Conservation (phyloP, 2,329 filamentous ascomycete species). For the Ceratocystis diversiconidia region DNA sequence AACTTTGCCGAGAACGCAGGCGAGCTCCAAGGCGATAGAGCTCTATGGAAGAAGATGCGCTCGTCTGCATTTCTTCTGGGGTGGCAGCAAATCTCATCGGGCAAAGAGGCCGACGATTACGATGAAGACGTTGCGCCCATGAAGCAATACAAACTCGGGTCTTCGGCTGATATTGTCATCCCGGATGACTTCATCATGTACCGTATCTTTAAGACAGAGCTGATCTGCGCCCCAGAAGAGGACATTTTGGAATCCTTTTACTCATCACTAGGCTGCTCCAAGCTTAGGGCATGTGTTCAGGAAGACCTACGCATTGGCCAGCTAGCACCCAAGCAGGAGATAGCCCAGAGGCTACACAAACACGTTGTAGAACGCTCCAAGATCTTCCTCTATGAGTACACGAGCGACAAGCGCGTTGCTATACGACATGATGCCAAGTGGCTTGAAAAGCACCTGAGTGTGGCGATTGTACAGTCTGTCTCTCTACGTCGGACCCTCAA, state of each 20-base stretch:
- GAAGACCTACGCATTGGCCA: constrained; percentile 62
- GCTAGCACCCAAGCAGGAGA: constrained; percentile 49
- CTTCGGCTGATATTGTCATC: constrained; percentile 58
- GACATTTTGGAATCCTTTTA: constrained; percentile 79
- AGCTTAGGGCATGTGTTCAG: constrained; percentile 62
- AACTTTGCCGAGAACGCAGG: constrained; percentile 61
- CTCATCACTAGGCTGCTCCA: constrained; percentile 59
- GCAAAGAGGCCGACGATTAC: constrained; percentile 19
- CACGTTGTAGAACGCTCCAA: constrained; percentile 78
- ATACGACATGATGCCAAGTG: constrained; percentile 80
- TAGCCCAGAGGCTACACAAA: constrained; percentile 56
- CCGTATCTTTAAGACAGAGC: constrained; percentile 68
- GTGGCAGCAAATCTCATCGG: constrained; percentile 36
- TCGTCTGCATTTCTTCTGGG: constrained; percentile 65
- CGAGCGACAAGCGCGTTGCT: constrained; percentile 56
- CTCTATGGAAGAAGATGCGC: constrained; percentile 63
- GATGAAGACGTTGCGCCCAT: constrained; percentile 48
- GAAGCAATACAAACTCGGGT: constrained; percentile 64
- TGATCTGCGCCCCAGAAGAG: constrained; percentile 82
- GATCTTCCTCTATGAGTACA: constrained; percentile 70
- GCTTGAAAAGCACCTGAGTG: constrained; percentile 71
- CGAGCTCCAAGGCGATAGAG: constrained; percentile 61
- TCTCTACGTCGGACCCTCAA: constrained; percentile 58
- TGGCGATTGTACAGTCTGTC: constrained; percentile 66
- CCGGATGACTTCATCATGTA: constrained; percentile 83